Evolutionary conservation across 1,284 basidiomycete genomes (phyloP).

Genomic region (Irpex sp.): DNA sequence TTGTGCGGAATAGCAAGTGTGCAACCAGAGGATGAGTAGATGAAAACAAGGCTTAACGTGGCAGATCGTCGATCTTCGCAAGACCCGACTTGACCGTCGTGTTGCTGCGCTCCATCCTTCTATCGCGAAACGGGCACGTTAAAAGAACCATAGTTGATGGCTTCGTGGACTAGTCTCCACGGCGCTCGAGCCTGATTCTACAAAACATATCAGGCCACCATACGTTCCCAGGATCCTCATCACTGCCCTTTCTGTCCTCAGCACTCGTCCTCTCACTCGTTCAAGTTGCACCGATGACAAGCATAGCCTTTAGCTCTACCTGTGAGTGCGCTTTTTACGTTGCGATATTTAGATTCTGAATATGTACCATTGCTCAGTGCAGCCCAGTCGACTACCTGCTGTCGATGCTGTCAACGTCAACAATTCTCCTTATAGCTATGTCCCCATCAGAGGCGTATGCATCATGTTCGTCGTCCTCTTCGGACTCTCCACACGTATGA

Average conservation of each 20-base stretch:
- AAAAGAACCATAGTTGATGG: background rate
- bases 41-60: too few species aligned
- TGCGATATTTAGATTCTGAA: background rate
- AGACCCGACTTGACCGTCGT: background rate
- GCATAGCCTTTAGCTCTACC: background rate
- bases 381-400: background rate
- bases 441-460: conserved; percentile 15
- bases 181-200: background rate
- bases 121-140: background rate
- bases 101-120: background rate
- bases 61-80: background rate
- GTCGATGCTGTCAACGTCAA: background rate
- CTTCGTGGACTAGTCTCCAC: background rate
- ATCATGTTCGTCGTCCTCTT: conserved; percentile 19
- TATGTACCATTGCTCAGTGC: background rate
- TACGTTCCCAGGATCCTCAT: background rate
- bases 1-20: too few species aligned
- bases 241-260: background rate
- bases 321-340: background rate
- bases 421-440: conserved; percentile 17
- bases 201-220: background rate
- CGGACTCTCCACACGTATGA: conserved; percentile 16
- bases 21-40: too few species aligned
- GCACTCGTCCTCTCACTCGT: background rate
- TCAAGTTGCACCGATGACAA: background rate